These are phyloP conservation scores for Lachancea lanzarotensis DNA, from an alignment of 805 yeast species.

Conservation along the genomic window DNA sequence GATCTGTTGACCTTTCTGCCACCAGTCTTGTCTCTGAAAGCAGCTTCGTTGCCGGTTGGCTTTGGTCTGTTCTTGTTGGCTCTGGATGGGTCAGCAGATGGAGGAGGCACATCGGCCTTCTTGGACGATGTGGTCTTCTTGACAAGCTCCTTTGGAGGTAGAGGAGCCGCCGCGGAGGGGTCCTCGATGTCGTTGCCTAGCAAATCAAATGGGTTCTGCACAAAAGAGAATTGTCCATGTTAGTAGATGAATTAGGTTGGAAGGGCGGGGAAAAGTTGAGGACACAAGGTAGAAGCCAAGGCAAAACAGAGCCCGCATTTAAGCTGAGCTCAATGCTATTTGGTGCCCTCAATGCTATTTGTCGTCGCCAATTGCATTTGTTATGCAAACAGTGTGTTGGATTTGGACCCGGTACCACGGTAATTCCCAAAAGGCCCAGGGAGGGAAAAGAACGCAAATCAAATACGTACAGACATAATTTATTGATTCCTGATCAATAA, in stretches of 20 bases:
- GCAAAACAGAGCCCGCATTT: not conserved
- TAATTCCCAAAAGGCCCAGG: too few species aligned
- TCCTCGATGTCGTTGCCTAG: slow-evolving; percentile 87
- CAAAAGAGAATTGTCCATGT: not conserved
- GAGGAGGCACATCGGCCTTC: slow-evolving; percentile 78
- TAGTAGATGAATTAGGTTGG: not conserved
- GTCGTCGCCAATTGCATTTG: not conserved
- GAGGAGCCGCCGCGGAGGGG: slow-evolving; percentile 47
- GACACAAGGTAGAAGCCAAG: too few species aligned
- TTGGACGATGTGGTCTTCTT: slow-evolving; percentile 78
- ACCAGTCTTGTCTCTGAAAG: slow-evolving; percentile 63
- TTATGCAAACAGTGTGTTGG: too few species aligned
- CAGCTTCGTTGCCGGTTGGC: slow-evolving; percentile 85
- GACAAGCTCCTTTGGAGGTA: slow-evolving; percentile 64
- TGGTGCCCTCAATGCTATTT: too few species aligned
- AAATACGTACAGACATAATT: slow-evolving; percentile 7
- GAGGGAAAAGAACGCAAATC: not conserved
- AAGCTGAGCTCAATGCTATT: not conserved
- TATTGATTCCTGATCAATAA: slow-evolving; percentile 7
- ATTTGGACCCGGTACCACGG: too few species aligned
- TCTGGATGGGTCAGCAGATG: slow-evolving; percentile 72
- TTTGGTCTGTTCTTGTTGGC: slow-evolving; percentile 67
- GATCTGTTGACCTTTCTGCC: slow-evolving; percentile 56
- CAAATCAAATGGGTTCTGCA: slow-evolving; percentile 70
- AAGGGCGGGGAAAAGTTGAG: too few species aligned